Evolutionary conservation across 768 basidiomycete genomes (phyloP).

Genomic region (Pulveroboletus ravenelii): DNA sequence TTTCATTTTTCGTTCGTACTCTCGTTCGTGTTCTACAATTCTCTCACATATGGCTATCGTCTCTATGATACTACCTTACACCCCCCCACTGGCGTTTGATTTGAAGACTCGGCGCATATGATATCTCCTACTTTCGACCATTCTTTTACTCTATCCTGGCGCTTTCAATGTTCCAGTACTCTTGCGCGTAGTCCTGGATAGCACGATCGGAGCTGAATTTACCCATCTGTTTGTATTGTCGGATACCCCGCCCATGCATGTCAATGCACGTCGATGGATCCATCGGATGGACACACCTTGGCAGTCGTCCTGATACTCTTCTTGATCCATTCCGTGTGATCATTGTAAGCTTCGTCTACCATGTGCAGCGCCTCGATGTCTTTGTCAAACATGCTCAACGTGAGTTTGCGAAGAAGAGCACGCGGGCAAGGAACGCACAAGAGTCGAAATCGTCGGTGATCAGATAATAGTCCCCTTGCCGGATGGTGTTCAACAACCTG

Average conservation of each 20-base stretch:
- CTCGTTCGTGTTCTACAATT: slow-evolving; percentile 9
- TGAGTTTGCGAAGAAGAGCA: background rate
- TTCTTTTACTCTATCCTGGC: slow-evolving; percentile 24
- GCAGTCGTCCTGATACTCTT: slow-evolving; percentile 83
- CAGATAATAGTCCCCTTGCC: slow-evolving; percentile 74
- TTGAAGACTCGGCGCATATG: slow-evolving; percentile 2
- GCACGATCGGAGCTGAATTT: slow-evolving; percentile 95
- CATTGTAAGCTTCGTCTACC: slow-evolving; percentile 85
- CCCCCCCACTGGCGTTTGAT: slow-evolving; percentile 4
- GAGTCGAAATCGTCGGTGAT: slow-evolving; percentile 93
- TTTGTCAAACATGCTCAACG: slow-evolving; percentile 20
- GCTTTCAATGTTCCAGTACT: slow-evolving; percentile 75
- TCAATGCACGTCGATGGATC: slow-evolving; percentile 47
- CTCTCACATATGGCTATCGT: slow-evolving; percentile 12
- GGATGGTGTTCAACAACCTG: slow-evolving; percentile 70
- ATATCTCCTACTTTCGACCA: background rate
- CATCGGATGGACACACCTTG: slow-evolving; percentile 43
- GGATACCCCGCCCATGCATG: slow-evolving; percentile 44
- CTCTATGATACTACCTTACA: slow-evolving; percentile 15
- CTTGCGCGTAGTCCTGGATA: slow-evolving; percentile 88
- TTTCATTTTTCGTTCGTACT: background rate
- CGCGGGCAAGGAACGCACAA: slow-evolving; percentile 44
- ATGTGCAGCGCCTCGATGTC: slow-evolving; percentile 79
- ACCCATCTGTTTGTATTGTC: slow-evolving; percentile 63
- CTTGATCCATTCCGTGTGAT: slow-evolving; percentile 85